Conservation (phyloP, 108 stramenopile species). For the Nannochloropsis salina region DNA sequence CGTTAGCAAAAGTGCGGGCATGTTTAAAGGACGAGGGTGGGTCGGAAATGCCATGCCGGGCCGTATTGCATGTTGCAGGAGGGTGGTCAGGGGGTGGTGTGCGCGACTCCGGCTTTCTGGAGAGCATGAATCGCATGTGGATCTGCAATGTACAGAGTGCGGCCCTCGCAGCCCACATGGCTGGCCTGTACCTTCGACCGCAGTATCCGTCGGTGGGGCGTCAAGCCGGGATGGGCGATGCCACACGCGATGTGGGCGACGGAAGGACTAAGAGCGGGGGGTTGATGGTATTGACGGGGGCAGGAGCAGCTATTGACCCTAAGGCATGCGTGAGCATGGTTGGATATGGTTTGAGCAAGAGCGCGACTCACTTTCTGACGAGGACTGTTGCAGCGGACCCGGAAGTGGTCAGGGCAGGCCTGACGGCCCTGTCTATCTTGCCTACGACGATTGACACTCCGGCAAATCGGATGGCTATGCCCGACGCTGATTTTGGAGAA, state of each 20-base stretch:
- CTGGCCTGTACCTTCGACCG: neutral
- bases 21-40: neutral
- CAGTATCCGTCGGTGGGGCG: neutral
- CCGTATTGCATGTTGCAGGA: conserved; percentile 9
- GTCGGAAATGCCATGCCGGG: neutral
- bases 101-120: neutral
- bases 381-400: neutral
- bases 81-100: conserved; percentile 14
- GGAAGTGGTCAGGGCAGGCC: neutral
- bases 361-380: neutral
- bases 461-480: conserved; percentile 12
- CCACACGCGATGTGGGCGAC: neutral
- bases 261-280: neutral
- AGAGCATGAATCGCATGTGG: conserved; percentile 15
- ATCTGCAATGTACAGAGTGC: neutral
- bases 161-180: neutral
- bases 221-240: neutral
- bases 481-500: neutral
- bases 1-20: conserved; percentile 1
- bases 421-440: neutral
- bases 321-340: conserved; percentile 5
- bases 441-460: conserved; percentile 12
- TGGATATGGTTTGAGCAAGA: conserved; percentile 21
- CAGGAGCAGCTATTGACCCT: conserved; percentile 12
- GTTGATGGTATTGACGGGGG: conserved; percentile 17